These are phyloP conservation scores for Aphanocladium album DNA, from an alignment of 2,329 filamentous ascomycete species.

Conservation along the genomic window DNA sequence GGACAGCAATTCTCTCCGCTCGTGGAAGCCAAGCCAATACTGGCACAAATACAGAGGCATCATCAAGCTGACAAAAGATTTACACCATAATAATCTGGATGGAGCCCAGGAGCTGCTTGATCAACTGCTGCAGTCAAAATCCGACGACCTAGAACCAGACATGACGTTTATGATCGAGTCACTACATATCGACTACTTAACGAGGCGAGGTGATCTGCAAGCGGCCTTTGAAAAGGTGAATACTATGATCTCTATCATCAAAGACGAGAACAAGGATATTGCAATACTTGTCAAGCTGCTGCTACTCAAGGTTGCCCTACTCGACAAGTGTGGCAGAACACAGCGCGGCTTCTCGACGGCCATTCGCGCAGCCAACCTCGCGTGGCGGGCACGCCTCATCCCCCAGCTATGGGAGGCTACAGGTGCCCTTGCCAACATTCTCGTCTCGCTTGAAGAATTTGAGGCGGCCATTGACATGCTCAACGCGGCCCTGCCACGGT, in stretches of 20 bases:
- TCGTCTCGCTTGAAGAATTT: slow-evolving; percentile 68
- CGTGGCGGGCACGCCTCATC: slow-evolving; percentile 64
- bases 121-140: slow-evolving; percentile 47
- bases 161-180: slow-evolving; percentile 46
- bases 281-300: slow-evolving; percentile 66
- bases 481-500: slow-evolving; percentile 66
- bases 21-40: slow-evolving; percentile 73
- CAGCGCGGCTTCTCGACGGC: slow-evolving; percentile 73
- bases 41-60: slow-evolving; percentile 63
- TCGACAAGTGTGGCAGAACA: slow-evolving; percentile 62
- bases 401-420: slow-evolving; percentile 69
- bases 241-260: slow-evolving; percentile 34
- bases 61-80: slow-evolving; percentile 58
- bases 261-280: slow-evolving; percentile 48
- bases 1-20: slow-evolving; percentile 57
- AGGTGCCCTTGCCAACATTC: slow-evolving; percentile 60
- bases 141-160: slow-evolving; percentile 48
- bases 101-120: slow-evolving; percentile 46
- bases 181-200: slow-evolving; percentile 48
- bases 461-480: slow-evolving; percentile 60
- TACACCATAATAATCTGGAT: slow-evolving; percentile 51
- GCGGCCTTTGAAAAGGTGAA: slow-evolving; percentile 46
- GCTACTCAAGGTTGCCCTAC: slow-evolving; percentile 65
- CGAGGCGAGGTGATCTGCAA: slow-evolving; percentile 42
- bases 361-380: slow-evolving; percentile 68